Base-by-base conservation (phyloP, 768 basidiomycete genomes). In the Macrolepiota dolichaula region DNA sequence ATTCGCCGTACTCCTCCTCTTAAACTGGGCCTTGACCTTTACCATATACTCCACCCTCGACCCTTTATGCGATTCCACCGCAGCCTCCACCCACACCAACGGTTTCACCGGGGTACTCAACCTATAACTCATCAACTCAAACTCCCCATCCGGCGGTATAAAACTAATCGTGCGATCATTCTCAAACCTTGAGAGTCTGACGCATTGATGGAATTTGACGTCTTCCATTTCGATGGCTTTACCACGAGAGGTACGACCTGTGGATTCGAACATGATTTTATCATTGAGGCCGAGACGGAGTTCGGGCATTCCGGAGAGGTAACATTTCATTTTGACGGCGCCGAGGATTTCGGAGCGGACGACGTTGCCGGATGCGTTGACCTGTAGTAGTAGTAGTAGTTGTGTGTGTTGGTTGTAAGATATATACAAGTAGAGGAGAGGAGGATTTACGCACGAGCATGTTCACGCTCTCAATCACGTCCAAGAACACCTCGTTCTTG, bases 151-250 rank as follows among this genome's bases (percentile, higher is more conserved):
- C 3, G 97, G 96, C 0, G 97, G 97, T 68, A 98, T 99, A 78
- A 99, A 99, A 37, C 93, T 95, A 70, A 98, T 99, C 0, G 96
- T 98, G 62, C 97, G 89, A 76, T 99, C 96, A 73, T 97, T 98
- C 71, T 99, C 97, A 70, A 99, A 99, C 6, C 96, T 87, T 10
- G 95, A 91, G 24, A 99, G 82, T 10, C 97, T 93, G 11, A 98
- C 97, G 69, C 97, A 99, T 81, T 99, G 97, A 71, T 99, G 97
- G 79, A 99, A 99, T 73, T 98, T 98, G 78, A 98, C 94, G 69
- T 98, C 97, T 73, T 99, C 97, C 92, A 99, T 97, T 76, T 99
- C 97, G 66, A 99, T 97, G 2, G 97, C 90, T 75, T 98, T 99
- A 12, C 96, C 96, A 12, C 96, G 86, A 0, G 94, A 88, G 24